Evolutionary conservation across 2,329 filamentous ascomycete genomes (phyloP).

Genomic region (Pseudocercospora fuligena): DNA sequence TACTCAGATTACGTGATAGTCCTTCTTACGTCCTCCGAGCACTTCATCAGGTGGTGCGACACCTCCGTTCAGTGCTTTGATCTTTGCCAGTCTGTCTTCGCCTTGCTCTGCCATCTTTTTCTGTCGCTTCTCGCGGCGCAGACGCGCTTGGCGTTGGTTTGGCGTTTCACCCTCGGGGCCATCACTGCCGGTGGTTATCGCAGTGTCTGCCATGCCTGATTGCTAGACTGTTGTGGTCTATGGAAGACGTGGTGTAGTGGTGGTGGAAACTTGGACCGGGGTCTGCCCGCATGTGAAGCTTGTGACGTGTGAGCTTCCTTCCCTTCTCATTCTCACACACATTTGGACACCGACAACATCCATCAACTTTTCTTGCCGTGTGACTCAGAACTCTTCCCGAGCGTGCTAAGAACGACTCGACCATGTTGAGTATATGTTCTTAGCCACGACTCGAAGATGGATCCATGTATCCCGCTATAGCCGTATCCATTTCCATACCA

Average conservation of each 20-base stretch:
- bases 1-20: background rate
- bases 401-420: background rate
- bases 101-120: constrained; percentile 78
- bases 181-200: constrained; percentile 31
- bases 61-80: constrained; percentile 68
- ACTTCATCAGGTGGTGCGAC: constrained; percentile 34
- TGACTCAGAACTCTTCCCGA: background rate
- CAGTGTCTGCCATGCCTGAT: constrained; percentile 36
- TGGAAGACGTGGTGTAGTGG: background rate
- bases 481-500: background rate
- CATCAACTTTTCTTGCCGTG: background rate
- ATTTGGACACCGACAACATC: background rate
- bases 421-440: background rate
- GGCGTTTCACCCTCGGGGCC: constrained; percentile 45
- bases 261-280: background rate
- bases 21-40: constrained; percentile 6
- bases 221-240: background rate
- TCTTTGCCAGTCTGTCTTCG: constrained; percentile 71
- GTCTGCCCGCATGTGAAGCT: background rate
- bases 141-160: constrained; percentile 65
- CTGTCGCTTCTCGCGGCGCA: constrained; percentile 78
- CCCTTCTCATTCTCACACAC: background rate
- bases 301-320: background rate
- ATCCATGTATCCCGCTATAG: background rate
- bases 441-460: background rate